Evolutionary conservation across 2,329 filamentous ascomycete genomes (phyloP).

Genomic region (Zymoseptoria ardabiliae): DNA sequence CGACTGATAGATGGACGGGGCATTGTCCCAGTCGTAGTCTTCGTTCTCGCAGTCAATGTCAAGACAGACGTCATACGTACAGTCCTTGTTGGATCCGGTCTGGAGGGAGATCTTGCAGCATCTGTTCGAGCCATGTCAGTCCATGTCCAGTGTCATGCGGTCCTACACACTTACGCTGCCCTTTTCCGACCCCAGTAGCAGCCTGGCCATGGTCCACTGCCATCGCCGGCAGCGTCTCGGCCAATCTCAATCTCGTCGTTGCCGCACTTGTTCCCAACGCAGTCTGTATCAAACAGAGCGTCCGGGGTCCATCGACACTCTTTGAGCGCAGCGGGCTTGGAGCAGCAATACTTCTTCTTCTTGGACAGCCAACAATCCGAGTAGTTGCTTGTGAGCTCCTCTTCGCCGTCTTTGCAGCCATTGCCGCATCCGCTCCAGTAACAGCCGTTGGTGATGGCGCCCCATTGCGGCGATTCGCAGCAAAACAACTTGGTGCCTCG

Average conservation of each 20-base stretch:
- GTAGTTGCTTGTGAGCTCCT: background rate
- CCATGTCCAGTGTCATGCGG: no score
- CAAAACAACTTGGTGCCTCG: slow-evolving; percentile 3
- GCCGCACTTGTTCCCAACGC: background rate
- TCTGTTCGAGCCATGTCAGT: no score
- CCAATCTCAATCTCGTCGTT: background rate
- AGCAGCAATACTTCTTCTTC: background rate
- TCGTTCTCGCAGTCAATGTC: no score
- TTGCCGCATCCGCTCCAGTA: background rate
- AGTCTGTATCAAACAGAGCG: background rate
- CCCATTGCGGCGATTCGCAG: background rate
- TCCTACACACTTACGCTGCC: no score
- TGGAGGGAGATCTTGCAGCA: no score
- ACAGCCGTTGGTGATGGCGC: background rate
- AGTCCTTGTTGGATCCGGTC: no score
- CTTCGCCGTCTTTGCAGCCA: background rate
- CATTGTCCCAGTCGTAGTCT: no score
- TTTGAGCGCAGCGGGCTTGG: background rate
- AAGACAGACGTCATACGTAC: no score
- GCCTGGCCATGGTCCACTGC: no score
- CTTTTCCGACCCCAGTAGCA: no score
- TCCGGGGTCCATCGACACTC: background rate
- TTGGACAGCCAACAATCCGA: background rate
- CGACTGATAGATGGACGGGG: no score
- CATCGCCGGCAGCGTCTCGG: background rate